These are phyloP conservation scores for Sicyos edulis DNA, from an alignment of 306 rosid genomes.

Conservation along the genomic window DNA sequence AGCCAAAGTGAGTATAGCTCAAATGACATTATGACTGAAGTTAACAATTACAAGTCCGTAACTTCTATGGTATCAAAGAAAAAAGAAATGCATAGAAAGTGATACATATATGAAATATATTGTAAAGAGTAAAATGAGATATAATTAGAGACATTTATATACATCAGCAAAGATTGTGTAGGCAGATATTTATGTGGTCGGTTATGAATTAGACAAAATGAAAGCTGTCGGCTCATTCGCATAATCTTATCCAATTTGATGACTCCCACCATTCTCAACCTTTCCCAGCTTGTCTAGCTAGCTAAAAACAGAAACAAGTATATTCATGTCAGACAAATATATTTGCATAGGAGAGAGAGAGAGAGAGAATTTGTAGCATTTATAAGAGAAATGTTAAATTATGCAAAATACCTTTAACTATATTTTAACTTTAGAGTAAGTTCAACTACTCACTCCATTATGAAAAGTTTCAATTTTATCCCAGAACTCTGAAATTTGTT, in stretches of 20 bases:
- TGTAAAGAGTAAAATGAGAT: background rate
- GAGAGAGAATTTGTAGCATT: constrained; percentile 13
- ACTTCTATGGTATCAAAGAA: no score
- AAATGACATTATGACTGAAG: no score
- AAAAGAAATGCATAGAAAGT: background rate
- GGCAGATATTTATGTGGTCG: no score
- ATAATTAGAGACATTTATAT: background rate
- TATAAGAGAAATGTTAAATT: background rate
- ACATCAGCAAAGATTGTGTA: constrained; percentile 10
- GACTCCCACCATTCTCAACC: constrained; percentile 6
- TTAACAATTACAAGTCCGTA: no score
- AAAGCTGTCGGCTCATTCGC: background rate
- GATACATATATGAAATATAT: background rate
- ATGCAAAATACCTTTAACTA: background rate
- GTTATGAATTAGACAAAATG: background rate
- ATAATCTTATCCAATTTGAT: constrained; percentile 14
- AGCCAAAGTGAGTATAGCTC: no score
- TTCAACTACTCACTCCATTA: background rate
- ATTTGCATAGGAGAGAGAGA: background rate
- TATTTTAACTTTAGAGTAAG: background rate
- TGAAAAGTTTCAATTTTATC: background rate
- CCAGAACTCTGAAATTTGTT: background rate
- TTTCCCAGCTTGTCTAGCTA: constrained; percentile 41
- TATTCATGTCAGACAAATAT: background rate
- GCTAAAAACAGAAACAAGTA: constrained; percentile 19